Evolutionary conservation across 495 filamentous ascomycete genomes (phyloP).

Genomic region (Lepraria neglecta): DNA sequence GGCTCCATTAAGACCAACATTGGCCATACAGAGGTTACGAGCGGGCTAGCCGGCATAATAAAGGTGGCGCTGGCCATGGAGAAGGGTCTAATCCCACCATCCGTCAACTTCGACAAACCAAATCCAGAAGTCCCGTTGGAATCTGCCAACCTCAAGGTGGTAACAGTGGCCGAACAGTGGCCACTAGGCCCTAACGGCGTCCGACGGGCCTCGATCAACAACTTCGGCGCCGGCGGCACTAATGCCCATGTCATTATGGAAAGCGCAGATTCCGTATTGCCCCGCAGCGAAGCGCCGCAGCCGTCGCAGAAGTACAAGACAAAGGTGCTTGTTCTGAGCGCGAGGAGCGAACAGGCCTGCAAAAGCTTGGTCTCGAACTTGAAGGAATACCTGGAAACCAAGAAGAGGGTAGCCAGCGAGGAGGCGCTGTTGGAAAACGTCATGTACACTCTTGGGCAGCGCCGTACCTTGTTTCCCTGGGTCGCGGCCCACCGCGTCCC

Average conservation of each 20-base stretch:
- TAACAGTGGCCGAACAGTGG: constrained; percentile 11
- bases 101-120: constrained; percentile 40
- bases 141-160: background rate
- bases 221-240: constrained; percentile 54
- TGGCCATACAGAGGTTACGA: constrained; percentile 48
- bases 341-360: too few relatives aligned
- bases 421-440: background rate
- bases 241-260: constrained; percentile 45
- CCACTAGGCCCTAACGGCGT: too few relatives aligned
- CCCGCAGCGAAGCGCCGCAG: constrained; percentile 23
- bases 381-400: too few relatives aligned
- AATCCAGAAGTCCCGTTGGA: constrained; percentile 26
- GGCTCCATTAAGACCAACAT: constrained; percentile 54
- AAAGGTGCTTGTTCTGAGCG: too few relatives aligned
- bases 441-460: constrained; percentile 4
- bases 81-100: constrained; percentile 45
- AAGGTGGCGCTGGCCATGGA: constrained; percentile 46
- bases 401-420: background rate
- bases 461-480: constrained; percentile 7
- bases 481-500: background rate
- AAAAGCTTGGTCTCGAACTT: too few relatives aligned
- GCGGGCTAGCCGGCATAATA: constrained; percentile 48
- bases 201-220: constrained; percentile 52
- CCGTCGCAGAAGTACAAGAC: constrained; percentile 22
- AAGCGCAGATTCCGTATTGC: background rate